Base-by-base conservation (phyloP, 176 grass and related monocot genomes). In the Zea luxurians region DNA sequence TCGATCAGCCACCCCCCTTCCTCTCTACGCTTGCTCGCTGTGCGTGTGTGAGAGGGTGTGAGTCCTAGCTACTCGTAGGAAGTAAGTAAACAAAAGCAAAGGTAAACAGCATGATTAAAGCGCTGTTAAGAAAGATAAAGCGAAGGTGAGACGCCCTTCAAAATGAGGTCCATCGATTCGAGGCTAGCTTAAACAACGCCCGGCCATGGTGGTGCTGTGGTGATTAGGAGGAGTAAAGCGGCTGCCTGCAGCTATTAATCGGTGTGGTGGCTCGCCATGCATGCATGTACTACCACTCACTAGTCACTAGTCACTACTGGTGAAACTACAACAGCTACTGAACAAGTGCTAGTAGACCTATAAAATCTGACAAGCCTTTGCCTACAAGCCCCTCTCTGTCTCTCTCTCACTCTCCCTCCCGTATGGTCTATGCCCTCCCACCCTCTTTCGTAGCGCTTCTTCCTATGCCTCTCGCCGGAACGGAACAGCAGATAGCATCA, bases 41-140 rank as follows among this genome's bases (percentile, higher is more conserved):
- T 40, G 38, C 4, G 38, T 40, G 38, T 40, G 38, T 68, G 84
- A 48, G 46, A 18, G 16, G 3, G 17, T 8, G 50, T 4, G 48
- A 13, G 12, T 27, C 27, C 27, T 27, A 27, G 27, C 20, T 15
- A 59, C 27, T 66, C 65, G 76, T 74, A 61, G 64, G 64, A 46
- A 70, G 69, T 70, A 84, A 81, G 37, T 74, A 65, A 90, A 90
- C 68, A 82, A 91, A 88, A 84, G 64, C 77, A 91, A 91, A 91
- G 86, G 69, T 88, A 85, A 91, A 71, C 86, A 91, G 64, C 85
- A 91, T 83, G 82, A 85, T 88, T 91, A 88, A 91, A 91, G 82
- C 43, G 83, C 75, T 82, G 74, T 91, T 88, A 83, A 80, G 18
- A 91, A 88, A 88, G 86, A 67, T 74, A 79, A 85, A 85, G 86